phyloP scores from a whole-genome alignment of 768 basidiomycete species.

The Boletus rex-veris region DNA sequence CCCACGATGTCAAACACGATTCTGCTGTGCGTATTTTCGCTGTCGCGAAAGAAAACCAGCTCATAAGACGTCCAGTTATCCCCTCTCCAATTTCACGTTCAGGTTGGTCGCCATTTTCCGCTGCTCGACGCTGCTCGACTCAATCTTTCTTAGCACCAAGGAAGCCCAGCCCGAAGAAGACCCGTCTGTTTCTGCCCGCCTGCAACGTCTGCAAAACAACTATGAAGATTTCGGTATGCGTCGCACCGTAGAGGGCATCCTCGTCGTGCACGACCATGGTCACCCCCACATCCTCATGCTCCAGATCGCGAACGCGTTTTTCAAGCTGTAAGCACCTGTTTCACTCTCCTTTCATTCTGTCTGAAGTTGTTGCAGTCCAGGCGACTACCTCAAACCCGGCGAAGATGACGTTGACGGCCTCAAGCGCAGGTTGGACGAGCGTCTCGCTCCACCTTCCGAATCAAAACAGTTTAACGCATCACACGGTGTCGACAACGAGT shows the following conservation, averaged over 20 bases:
- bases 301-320: constrained; percentile 98
- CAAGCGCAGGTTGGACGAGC: constrained; percentile 83
- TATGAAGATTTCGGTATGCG: constrained; percentile 98
- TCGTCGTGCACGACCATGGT: constrained; percentile 91
- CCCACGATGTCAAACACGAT: constrained; percentile 50
- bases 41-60: background rate
- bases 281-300: constrained; percentile 98
- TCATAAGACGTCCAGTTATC: constrained; percentile 50
- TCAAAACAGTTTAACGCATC: constrained; percentile 73
- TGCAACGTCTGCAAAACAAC: constrained; percentile 92
- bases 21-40: constrained; percentile 37
- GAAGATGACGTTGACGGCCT: constrained; percentile 92
- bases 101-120: constrained; percentile 45
- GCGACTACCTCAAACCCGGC: constrained; percentile 97
- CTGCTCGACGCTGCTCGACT: constrained; percentile 5
- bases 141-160: constrained; percentile 64
- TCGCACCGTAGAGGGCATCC: constrained; percentile 78
- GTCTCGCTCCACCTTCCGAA: constrained; percentile 75
- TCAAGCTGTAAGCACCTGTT: constrained; percentile 78
- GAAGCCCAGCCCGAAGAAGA: constrained; percentile 98
- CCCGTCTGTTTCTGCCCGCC: constrained; percentile 89
- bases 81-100: constrained; percentile 89
- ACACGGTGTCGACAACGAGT: constrained; percentile 81
- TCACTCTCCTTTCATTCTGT: background rate
- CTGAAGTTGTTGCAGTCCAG: constrained; percentile 55